These are phyloP conservation scores for Malania oleifera DNA, from an alignment of 164 flowering plant genomes.

Conservation along the genomic window DNA sequence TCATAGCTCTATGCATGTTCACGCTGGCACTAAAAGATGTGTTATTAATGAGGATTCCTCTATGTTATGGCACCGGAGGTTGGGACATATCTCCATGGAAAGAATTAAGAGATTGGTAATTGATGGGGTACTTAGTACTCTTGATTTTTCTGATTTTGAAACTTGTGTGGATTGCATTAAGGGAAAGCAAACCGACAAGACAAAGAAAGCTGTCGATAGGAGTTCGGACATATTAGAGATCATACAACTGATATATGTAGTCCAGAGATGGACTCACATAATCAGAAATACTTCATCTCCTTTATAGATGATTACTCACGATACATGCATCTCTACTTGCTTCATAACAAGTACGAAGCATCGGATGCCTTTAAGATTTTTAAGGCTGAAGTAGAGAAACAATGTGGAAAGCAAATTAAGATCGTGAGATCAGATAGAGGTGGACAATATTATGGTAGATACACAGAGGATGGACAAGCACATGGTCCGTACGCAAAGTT, in stretches of 20 bases:
- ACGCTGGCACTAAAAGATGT: constrained; percentile 14
- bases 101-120: constrained; percentile 19
- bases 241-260: constrained; percentile 21
- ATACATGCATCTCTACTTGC: constrained; percentile 19
- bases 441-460: constrained; percentile 7
- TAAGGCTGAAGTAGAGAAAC: constrained; percentile 19
- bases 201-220: constrained; percentile 16
- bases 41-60: constrained; percentile 14
- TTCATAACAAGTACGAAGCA: constrained; percentile 12
- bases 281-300: constrained; percentile 18
- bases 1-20: constrained; percentile 15
- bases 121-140: constrained; percentile 22
- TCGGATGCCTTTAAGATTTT: constrained; percentile 20
- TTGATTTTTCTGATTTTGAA: constrained; percentile 21
- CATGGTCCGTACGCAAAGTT: neutral
- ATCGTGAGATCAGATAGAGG: constrained; percentile 14
- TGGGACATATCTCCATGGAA: constrained; percentile 16
- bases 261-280: constrained; percentile 1
- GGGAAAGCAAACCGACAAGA: constrained; percentile 24
- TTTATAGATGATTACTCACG: constrained; percentile 19
- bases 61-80: constrained; percentile 14
- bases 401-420: constrained; percentile 10
- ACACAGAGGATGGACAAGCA: neutral
- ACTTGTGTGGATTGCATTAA: constrained; percentile 25
- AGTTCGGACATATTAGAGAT: constrained; percentile 17